Base-by-base conservation (phyloP, 768 basidiomycete genomes). In the Obba rivulosa region DNA sequence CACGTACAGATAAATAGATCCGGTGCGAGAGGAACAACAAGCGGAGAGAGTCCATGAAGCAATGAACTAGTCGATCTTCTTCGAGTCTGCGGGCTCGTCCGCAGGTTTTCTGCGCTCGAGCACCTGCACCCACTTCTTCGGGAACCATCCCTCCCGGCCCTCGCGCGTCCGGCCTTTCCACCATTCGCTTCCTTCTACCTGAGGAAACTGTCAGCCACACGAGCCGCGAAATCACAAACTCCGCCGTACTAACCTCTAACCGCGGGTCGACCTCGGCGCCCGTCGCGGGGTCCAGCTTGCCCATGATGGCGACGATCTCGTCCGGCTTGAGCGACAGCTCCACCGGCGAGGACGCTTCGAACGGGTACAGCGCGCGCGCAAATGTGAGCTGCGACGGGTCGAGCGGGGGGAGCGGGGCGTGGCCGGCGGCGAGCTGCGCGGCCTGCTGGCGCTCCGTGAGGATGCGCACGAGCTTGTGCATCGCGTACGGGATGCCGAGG, bases 91-190 rank as follows among this genome's bases (percentile, higher is more conserved):
- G 16, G 46, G 39, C 13, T n/a, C 45, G 28, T 58, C 69, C 22
- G 55, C 56, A 1, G 52, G 48, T 46, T 67, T 71, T 57, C 60
- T 64, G 59, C 76, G 71, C 59, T 76, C 80, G 48, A 88, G 65
- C 3, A 87, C 72, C 64, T 91, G 79, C 3, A 94, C 91, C 78
- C 87, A 94, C 55, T 87, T 92, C 49, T 73, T 78, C 2, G 94
- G 94, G 76, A 98, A 96, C 92, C 92, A 98, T 0, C 94, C 94
- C 56, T 89, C 83, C 56, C 85, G 75, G 0, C 94, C 94, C 55
- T 96, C 93, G 49, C 94, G 74, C 51, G 89, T 93, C 40, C 94
- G 76, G 1, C 94, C 94, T 64, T 82, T 85, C 93, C 92, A 97
- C 94, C 94, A 98, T 49, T 92, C 93, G 4, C 74, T 79, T 48